phyloP scores from a whole-genome alignment of 192 early-diverging fungal species.

The Linnemannia zychae region DNA sequence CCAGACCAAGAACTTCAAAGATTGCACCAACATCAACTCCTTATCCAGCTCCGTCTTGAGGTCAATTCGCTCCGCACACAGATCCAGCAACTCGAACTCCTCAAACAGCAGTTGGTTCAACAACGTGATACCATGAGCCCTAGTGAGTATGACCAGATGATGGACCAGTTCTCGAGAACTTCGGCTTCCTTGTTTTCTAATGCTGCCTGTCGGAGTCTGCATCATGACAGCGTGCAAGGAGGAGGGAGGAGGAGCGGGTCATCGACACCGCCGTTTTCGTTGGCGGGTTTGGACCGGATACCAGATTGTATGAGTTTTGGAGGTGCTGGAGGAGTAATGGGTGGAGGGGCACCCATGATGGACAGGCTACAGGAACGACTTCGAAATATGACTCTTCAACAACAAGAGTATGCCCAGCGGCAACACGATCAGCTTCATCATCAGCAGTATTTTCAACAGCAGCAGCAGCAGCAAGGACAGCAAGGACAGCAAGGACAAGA shows the following conservation, averaged over 20 bases:
- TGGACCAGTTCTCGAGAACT: conserved; percentile 48
- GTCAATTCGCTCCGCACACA: conserved; percentile 36
- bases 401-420: conserved; percentile 23
- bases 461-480: neutral
- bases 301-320: neutral
- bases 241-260: conserved; percentile 9
- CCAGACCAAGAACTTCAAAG: conserved; percentile 33
- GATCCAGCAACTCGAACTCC: conserved; percentile 38
- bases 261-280: neutral
- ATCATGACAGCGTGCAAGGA: neutral
- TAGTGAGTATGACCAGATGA: conserved; percentile 35
- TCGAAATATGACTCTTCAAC: conserved; percentile 32
- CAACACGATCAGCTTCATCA: conserved; percentile 19
- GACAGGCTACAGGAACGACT: conserved; percentile 32
- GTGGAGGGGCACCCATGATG: conserved; percentile 36
- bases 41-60: conserved; percentile 48
- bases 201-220: neutral
- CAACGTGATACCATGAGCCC: conserved; percentile 30
- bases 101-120: conserved; percentile 42
- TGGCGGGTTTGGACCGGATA: conserved; percentile 4
- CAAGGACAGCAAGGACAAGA: neutral
- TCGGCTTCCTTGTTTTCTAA: conserved; percentile 29
- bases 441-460: neutral
- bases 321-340: neutral
- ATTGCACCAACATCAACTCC: conserved; percentile 38